These are phyloP conservation scores for Fraxinus ornus DNA, from an alignment of 305 asterid species.

Conservation along the genomic window DNA sequence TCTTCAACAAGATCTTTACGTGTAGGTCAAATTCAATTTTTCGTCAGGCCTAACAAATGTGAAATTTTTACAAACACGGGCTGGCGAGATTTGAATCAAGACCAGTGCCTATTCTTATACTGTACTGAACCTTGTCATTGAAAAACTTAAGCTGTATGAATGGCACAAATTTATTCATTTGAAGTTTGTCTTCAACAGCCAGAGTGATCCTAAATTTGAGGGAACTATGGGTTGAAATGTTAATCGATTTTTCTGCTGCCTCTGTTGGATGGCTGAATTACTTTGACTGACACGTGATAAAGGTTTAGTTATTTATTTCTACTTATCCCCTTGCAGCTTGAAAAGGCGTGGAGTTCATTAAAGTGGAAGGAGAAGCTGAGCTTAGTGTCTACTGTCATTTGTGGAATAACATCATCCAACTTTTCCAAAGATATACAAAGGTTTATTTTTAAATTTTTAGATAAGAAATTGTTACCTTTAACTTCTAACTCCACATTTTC, in stretches of 20 bases:
- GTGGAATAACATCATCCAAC: constrained; percentile 63
- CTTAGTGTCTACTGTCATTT: constrained; percentile 49
- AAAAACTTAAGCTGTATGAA: not conserved
- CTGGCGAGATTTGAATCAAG: not conserved
- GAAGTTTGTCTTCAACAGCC: not conserved
- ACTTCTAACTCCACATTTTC: not conserved
- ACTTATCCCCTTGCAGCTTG: constrained; percentile 56
- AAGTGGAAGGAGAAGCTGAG: constrained; percentile 71
- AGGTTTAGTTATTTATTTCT: not conserved
- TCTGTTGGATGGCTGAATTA: constrained; percentile 12
- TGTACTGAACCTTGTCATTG: not conserved
- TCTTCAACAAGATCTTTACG: not conserved
- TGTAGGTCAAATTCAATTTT: not conserved
- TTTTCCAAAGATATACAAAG: constrained; percentile 42
- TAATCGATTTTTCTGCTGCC: constrained; percentile 2
- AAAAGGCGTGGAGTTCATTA: constrained; percentile 81
- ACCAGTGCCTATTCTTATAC: not conserved
- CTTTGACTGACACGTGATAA: not conserved
- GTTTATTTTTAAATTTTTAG: constrained; percentile 27
- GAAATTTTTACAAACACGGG: not conserved
- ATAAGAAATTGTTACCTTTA: not conserved
- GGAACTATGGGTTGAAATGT: not conserved
- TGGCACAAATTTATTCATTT: not conserved
- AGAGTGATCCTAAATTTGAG: not conserved
- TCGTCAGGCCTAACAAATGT: not conserved